These are phyloP conservation scores for Thermothelomyces thermophilus DNA, from an alignment of 2,329 filamentous ascomycete species.

Conservation along the genomic window DNA sequence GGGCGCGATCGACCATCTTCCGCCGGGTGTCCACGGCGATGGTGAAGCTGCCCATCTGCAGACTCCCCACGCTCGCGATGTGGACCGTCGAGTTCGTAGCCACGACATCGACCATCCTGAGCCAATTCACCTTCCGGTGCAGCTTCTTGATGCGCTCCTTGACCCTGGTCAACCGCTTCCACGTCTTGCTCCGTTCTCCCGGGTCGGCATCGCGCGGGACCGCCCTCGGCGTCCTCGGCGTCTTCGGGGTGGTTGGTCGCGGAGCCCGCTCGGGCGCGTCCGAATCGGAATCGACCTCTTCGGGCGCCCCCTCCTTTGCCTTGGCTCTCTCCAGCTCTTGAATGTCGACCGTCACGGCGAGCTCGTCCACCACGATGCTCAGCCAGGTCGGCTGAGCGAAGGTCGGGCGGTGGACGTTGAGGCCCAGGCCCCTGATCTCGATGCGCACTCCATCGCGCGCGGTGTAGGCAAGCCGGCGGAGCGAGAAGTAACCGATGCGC, in stretches of 20 bases:
- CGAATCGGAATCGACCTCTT: slow-evolving; percentile 27
- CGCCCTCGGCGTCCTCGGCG: slow-evolving; percentile 20
- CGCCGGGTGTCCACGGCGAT: slow-evolving; percentile 84
- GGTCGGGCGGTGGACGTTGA: slow-evolving; percentile 85
- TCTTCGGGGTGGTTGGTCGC: slow-evolving; percentile 23
- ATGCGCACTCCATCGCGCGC: slow-evolving; percentile 83
- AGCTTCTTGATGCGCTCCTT: slow-evolving; percentile 84
- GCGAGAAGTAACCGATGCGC: slow-evolving; percentile 83
- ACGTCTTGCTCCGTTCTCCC: slow-evolving; percentile 60
- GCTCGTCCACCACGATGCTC: slow-evolving; percentile 79
- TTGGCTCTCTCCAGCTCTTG: slow-evolving; percentile 53
- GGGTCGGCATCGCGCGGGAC: slow-evolving; percentile 28
- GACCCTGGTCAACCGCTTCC: slow-evolving; percentile 68
- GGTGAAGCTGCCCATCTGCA: slow-evolving; percentile 79
- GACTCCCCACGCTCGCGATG: slow-evolving; percentile 71
- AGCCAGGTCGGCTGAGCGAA: slow-evolving; percentile 97
- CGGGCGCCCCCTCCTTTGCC: slow-evolving; percentile 21
- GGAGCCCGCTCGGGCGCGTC: slow-evolving; percentile 15
- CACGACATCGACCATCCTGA: slow-evolving; percentile 82
- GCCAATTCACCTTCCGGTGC: slow-evolving; percentile 80
- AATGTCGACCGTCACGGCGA: slow-evolving; percentile 77
- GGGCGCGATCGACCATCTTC: slow-evolving; percentile 84
- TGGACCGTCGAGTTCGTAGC: slow-evolving; percentile 73
- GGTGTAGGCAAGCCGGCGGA: slow-evolving; percentile 84
- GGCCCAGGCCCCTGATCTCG: slow-evolving; percentile 80